Evolutionary conservation across 2,329 filamentous ascomycete genomes (phyloP), one percentile per base, ranked within the genome.

Genomic region (Talaromyces verruculosus): DNA sequence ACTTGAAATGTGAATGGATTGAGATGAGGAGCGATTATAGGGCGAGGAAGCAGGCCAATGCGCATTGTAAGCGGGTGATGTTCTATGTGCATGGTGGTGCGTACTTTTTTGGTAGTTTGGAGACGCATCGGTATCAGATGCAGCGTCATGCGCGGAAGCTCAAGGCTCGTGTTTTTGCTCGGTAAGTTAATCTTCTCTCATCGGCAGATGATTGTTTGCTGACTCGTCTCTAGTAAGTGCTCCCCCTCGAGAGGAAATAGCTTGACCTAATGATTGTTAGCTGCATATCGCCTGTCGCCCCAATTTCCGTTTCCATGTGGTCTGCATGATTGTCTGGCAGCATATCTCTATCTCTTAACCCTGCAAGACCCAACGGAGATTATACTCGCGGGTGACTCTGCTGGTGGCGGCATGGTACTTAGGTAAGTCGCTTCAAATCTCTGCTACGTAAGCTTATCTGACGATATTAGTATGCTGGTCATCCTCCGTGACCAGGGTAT

Each of bases 121-220:
- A 97, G 74, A 93, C 96, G 77, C 95, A 98, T 81, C 89, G 95
- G n/a, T 98, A 98, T 79, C 94, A 98, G 83, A 88, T 99, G 84
- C 95, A 99, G 78, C 86, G 94, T 59, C 93, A 98, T 84, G 95
- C 95, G 33, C 86, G 95, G 63, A 98, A 98, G 80, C 84, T 99
- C 67, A 93, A 95, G 78, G 94, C 93, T 19, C 86, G 93, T 64
- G 90, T 97, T 7, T 88, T 98, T 76, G 93, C 94, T 28, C 91
- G 79, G 80, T 81, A 77, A 70, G 77, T 64, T 63, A n/a, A 35
- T 45, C 11, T 55, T 41, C 35, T 17, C 19, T 5, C 7, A 2
- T 41, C 17, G 10, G 11, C 6, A 39, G n/a, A 19, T 33, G 5
- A 2, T 10, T 37, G 19, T 19, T 37, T 41, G 57, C 64, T 65